A percentile compares a stretch with the other conserved stretches of the same genome.
Evolutionary conservation across 768 basidiomycete species (phyloP).

Genomic region (Rickenella mellea): DNA sequence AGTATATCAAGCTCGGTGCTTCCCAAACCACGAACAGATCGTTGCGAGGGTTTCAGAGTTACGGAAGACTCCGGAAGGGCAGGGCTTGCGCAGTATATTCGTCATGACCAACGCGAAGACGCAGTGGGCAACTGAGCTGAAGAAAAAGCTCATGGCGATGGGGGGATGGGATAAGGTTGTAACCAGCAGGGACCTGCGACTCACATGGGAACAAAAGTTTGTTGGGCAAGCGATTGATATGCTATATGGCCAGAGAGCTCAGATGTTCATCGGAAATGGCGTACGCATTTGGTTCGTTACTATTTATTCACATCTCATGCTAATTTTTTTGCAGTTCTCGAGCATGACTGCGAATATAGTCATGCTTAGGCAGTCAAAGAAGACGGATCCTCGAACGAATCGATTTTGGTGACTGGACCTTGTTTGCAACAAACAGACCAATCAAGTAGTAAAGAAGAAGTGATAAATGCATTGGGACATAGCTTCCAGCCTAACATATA

Average conservation of each 20-base stretch:
- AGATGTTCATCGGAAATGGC: slow-evolving; percentile 64
- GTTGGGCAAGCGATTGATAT: slow-evolving; percentile 58
- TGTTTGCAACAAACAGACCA: no score
- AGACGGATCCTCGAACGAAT: slow-evolving; percentile 20
- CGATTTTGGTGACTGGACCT: slow-evolving; percentile 37
- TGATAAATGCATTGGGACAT: no score
- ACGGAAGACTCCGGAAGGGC: slow-evolving; percentile 19
- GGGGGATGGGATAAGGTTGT: slow-evolving; percentile 38
- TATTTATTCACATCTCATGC: background rate
- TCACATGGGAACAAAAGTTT: slow-evolving; percentile 46
- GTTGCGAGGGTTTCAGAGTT: slow-evolving; percentile 29
- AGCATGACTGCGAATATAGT: slow-evolving; percentile 39
- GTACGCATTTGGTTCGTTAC: slow-evolving; percentile 27
- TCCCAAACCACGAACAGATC: slow-evolving; percentile 41
- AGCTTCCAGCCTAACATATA: no score
- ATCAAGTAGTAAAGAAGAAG: no score
- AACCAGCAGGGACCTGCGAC: slow-evolving; percentile 43
- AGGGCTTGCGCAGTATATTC: slow-evolving; percentile 38
- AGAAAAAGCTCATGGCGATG: slow-evolving; percentile 24
- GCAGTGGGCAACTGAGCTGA: slow-evolving; percentile 40
- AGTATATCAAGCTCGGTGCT: slow-evolving; percentile 40
- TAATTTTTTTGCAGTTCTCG: slow-evolving; percentile 26
- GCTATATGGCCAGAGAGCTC: slow-evolving; percentile 54
- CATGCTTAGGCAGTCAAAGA: slow-evolving; percentile 24
- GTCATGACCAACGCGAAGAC: slow-evolving; percentile 55